Percentiles rank a stretch among this genome's conserved stretches.
Conservation (phyloP, 2,329 filamentous ascomycete genomes). For the Neofusicoccum kwambonambiense region DNA sequence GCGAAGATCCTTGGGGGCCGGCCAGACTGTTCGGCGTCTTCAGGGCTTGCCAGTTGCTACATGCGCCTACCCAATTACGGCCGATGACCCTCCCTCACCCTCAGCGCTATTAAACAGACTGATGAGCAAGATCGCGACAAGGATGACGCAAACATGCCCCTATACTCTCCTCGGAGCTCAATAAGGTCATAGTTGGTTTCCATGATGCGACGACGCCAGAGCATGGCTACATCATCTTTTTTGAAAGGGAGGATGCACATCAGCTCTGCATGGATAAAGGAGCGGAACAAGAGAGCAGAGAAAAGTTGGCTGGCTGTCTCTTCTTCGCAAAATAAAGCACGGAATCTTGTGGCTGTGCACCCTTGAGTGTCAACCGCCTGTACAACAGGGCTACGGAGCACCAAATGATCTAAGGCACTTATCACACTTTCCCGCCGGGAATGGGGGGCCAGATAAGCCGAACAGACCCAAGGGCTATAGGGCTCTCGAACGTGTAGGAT, state of each 20-base stretch:
- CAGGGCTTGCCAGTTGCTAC: no score
- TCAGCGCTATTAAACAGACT: no score
- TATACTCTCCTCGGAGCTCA: no score
- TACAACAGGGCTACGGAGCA: neutral
- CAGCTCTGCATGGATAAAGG: neutral
- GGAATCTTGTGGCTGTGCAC: neutral
- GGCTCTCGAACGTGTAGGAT: neutral
- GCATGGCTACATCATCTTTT: neutral
- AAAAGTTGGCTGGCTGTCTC: neutral
- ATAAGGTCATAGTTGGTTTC: no score
- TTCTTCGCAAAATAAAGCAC: neutral
- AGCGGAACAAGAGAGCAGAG: neutral
- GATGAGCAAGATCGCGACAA: no score
- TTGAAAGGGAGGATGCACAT: neutral
- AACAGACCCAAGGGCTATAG: neutral
- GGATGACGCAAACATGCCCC: no score
- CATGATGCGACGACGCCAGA: no score
- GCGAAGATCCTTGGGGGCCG: no score
- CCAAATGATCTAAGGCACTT: neutral
- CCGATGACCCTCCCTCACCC: no score
- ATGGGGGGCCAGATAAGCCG: neutral
- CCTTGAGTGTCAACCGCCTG: neutral
- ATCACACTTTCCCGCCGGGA: no score
- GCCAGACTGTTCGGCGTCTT: no score
- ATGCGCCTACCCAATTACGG: no score